phyloP scores from a whole-genome alignment of 306 rosid genomes.

The Myrica gale region DNA sequence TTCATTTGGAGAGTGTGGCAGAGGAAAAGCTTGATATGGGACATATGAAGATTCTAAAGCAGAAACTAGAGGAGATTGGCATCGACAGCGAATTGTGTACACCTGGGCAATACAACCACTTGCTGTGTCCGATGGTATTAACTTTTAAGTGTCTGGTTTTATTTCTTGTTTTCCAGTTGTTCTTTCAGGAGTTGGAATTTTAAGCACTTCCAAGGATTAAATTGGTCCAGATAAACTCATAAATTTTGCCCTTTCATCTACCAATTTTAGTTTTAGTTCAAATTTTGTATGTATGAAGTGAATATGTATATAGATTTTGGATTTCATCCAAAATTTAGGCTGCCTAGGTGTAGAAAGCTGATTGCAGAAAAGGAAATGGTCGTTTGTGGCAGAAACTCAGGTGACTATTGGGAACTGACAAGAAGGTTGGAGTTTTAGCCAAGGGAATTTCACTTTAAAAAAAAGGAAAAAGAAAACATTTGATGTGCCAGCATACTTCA shows the following conservation, averaged over 20 bases:
- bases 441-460: not conserved
- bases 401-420: not conserved
- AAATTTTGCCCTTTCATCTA: not conserved
- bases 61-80: conserved; percentile 54
- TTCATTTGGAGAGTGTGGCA: conserved; percentile 36
- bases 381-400: not conserved
- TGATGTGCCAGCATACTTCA: not conserved
- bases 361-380: not conserved
- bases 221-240: not conserved
- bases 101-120: conserved; percentile 57
- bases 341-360: not conserved
- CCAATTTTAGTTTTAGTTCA: not conserved
- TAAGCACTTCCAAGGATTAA: not conserved
- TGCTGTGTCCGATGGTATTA: conserved; percentile 72
- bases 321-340: not conserved
- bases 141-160: not conserved
- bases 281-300: not conserved
- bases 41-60: conserved; percentile 36
- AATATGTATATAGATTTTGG: not conserved
- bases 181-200: not conserved
- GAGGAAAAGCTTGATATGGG: conserved; percentile 12
- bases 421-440: not conserved
- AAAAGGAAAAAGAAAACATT: not conserved
- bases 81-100: conserved; percentile 39
- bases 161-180: not conserved